phyloP scores from a whole-genome alignment of 768 basidiomycete genomes.

The Astraeus odoratus region DNA sequence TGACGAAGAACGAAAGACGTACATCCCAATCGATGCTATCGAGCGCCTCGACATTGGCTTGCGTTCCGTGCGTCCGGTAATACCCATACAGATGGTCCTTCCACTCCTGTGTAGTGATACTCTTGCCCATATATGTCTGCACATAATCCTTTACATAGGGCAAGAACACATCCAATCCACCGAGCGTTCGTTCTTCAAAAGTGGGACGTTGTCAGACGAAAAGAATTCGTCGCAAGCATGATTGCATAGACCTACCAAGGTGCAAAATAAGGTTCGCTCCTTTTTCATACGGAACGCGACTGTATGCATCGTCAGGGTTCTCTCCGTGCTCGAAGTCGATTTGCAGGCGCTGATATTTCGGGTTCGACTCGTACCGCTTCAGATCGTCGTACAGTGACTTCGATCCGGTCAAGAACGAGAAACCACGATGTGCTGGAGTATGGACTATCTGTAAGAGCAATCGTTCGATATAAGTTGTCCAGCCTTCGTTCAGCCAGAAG shows the following conservation, averaged over 20 bases:
- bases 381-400: conserved; percentile 71
- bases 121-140: conserved; percentile 71
- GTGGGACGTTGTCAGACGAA: too few relatives aligned
- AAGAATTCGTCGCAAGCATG: conserved; percentile 1
- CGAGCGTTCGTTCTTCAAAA: conserved; percentile 56
- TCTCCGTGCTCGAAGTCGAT: conserved; percentile 68
- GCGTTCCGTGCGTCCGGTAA: conserved; percentile 47
- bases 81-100: conserved; percentile 70
- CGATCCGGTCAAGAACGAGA: conserved; percentile 71
- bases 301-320: conserved; percentile 75
- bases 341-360: conserved; percentile 72
- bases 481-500: conserved; percentile 90
- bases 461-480: conserved; percentile 92
- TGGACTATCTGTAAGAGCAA: conserved; percentile 64
- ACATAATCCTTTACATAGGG: conserved; percentile 84
- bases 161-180: conserved; percentile 72
- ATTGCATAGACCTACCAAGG: conserved; percentile 45
- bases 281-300: conserved; percentile 76
- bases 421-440: conserved; percentile 72
- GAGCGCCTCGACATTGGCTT: conserved; percentile 57
- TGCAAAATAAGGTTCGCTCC: conserved; percentile 84
- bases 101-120: conserved; percentile 82
- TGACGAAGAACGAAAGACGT: conserved; percentile 19
- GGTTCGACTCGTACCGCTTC: conserved; percentile 46
- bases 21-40: conserved; percentile 77